Base-by-base conservation (phyloP, 164 flowering plant species). In the Warburgia ugandensis region DNA sequence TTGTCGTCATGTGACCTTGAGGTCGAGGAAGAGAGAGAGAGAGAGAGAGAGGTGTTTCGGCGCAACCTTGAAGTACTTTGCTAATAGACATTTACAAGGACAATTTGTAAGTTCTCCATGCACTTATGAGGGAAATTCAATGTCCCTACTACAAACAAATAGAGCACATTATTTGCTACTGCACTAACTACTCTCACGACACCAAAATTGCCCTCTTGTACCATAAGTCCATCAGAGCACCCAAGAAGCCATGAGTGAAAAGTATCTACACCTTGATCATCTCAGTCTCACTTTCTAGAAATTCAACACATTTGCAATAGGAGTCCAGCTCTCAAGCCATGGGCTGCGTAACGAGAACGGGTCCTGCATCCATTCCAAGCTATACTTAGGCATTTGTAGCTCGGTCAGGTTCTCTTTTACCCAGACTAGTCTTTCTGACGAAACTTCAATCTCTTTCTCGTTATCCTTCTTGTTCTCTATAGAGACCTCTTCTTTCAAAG, bases 321-420 rank as follows among this genome's bases (percentile, higher is more conserved):
- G 65, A 37, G 66, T 48, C 62, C 74, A 58, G 28, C 58, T 77
- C 40, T 74, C 89, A 7, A 77, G 63, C 84, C 86, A 83, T 1
- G 88, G 86, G 62, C 91, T 79, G 5, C 68, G 68, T 12, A 77
- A 50, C 37, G 73, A 72, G 20, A 74, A 55, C 1, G 69, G 54
- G 40, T 84, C 96, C 44, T 74, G 84, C 20, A 54, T 70, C 90
- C 87, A 80, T 8, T 81, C 87, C 66, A 64, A 49, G 56, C 8
- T 59, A 19, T 29, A 11, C 48, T 68, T 80, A 11, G 96, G 86
- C 51, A 87, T 54, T 55, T 80, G 80, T 12, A 84, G 87, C 59
- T 82, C 81, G 4, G 82, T 53, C 52, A 83, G 51, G 26, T 51
- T 60, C 20, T 62, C 71, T 29, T 35, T 65, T 6, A 69, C 69